phyloP scores from a whole-genome alignment of 768 basidiomycete genomes.

The Pleurotus cornucopiae region DNA sequence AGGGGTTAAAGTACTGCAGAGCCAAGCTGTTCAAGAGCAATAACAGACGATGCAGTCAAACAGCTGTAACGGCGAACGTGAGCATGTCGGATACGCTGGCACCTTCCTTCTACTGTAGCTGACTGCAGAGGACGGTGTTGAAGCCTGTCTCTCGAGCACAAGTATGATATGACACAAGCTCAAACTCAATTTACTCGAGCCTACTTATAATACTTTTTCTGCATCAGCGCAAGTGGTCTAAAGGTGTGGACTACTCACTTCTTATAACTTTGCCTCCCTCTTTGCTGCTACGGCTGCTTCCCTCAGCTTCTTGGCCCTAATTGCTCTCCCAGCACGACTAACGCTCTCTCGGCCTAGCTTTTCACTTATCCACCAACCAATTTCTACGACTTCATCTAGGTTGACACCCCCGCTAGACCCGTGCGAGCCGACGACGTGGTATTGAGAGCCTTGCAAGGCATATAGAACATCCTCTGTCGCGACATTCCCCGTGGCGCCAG shows the following conservation, averaged over 20 bases:
- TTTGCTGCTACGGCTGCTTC: slow-evolving; percentile 16
- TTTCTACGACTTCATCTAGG: slow-evolving; percentile 64
- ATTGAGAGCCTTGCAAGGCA: slow-evolving; percentile 63
- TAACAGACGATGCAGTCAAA: too few species aligned
- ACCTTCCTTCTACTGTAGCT: too few species aligned
- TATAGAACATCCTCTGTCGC: slow-evolving; percentile 92
- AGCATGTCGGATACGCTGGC: too few species aligned
- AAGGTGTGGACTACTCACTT: neutral
- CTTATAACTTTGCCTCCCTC: slow-evolving; percentile 16
- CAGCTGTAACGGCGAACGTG: too few species aligned
- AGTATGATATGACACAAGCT: too few species aligned
- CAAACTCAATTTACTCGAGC: too few species aligned
- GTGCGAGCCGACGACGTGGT: slow-evolving; percentile 43
- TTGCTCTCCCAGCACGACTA: slow-evolving; percentile 74
- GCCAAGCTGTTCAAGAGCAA: too few species aligned
- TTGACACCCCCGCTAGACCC: slow-evolving; percentile 36
- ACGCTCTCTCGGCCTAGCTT: slow-evolving; percentile 62
- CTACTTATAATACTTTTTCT: too few species aligned
- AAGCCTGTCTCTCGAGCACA: too few species aligned
- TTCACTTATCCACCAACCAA: slow-evolving; percentile 81
- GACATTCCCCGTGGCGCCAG: slow-evolving; percentile 93
- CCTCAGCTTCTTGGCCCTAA: slow-evolving; percentile 46
- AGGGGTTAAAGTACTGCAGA: too few species aligned
- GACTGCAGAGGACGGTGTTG: too few species aligned
- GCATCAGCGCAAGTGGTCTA: too few species aligned